Base-by-base conservation (phyloP, 106 monocot genomes). In the Ottelia alismoides region DNA sequence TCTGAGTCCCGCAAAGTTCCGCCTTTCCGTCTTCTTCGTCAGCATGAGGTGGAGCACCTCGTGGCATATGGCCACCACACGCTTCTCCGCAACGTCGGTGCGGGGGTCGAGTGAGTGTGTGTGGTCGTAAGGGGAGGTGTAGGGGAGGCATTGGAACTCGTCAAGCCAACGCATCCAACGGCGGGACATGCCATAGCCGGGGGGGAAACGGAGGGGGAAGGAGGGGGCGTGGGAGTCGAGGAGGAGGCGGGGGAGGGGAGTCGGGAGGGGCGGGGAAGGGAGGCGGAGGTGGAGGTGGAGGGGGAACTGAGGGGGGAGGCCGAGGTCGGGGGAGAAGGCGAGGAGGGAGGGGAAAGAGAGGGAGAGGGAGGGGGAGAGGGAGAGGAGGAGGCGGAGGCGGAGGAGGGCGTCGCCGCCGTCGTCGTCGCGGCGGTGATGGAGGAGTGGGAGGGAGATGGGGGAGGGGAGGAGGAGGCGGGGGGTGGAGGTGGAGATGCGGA, bases 31-130 rank as follows among this genome's bases (percentile, higher is more conserved):
- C 75, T 88, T 93, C 63, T 88, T 93, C 48, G 57, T 78, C 3
- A 93, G 11, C 3, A 68, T 84, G 20, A 93, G 75, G 53, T 84
- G 80, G 27, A 93, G 74, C 11, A 93, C 60, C 77, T 93, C 93
- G 44, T 93, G 93, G 65, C 87, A 93, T 25, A 93, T 75, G 22
- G 72, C 93, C 20, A 93, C 93, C 16, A 76, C 74, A 47, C 93
- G 72, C 77, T 93, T 93, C 75, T 93, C 93, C 0, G 83, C 72
- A 2, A 69, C 77, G 32, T 93, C 93, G 11, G 84, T 93, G 30
- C 93, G 71, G 26, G 67, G 77, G 19, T 93, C 93, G 11, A 93
- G 59, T 44, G 20, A 51, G 0, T 64, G 65, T 0, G 80, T 47
- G 25, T 67, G 70, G 6, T 27, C 60, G 35, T 88, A 93, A 0